Conservation (phyloP, 768 basidiomycete genomes). For the Russula lepida region DNA sequence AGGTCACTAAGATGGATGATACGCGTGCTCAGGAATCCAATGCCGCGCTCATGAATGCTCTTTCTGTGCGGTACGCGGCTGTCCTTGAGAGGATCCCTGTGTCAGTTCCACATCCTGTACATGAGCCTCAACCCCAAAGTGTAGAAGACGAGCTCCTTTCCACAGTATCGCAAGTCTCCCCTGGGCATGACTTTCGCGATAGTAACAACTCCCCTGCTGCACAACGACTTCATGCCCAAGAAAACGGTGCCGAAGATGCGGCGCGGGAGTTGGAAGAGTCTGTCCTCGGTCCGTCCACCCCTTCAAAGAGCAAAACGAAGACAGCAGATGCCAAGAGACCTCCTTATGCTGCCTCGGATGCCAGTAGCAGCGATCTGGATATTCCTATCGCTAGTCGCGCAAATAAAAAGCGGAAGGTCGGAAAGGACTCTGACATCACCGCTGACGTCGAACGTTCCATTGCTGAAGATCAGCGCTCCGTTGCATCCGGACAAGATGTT, state of each 20-base stretch:
- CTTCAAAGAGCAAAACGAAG: slow-evolving; percentile 36
- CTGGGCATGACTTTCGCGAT: slow-evolving; percentile 25
- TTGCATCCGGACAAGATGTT: slow-evolving; percentile 29
- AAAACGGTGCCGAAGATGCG: slow-evolving; percentile 42
- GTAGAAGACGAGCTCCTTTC: slow-evolving; percentile 30
- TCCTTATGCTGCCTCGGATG: slow-evolving; percentile 43
- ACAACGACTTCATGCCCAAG: slow-evolving; percentile 18
- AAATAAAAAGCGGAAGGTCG: slow-evolving; percentile 57
- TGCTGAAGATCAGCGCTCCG: slow-evolving; percentile 43
- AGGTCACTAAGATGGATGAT: neutral
- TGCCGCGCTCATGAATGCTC: slow-evolving; percentile 46
- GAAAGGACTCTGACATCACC: slow-evolving; percentile 30
- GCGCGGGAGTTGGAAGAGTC: slow-evolving; percentile 51
- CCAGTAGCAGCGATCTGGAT: slow-evolving; percentile 47
- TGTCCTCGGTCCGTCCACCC: slow-evolving; percentile 32
- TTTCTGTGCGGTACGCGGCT: slow-evolving; percentile 50
- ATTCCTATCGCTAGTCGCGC: slow-evolving; percentile 36
- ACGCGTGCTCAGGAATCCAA: slow-evolving; percentile 53
- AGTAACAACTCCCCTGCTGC: slow-evolving; percentile 18
- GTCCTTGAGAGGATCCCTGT: slow-evolving; percentile 40
- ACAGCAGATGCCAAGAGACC: slow-evolving; percentile 42
- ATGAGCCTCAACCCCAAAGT: slow-evolving; percentile 26
- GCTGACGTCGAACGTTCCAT: slow-evolving; percentile 25
- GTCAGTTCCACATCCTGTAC: slow-evolving; percentile 30
- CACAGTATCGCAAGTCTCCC: slow-evolving; percentile 30